Evolutionary conservation across 306 rosid species (phyloP), one percentile per base, ranked within the genome.

Genomic region (Corylus avellana): DNA sequence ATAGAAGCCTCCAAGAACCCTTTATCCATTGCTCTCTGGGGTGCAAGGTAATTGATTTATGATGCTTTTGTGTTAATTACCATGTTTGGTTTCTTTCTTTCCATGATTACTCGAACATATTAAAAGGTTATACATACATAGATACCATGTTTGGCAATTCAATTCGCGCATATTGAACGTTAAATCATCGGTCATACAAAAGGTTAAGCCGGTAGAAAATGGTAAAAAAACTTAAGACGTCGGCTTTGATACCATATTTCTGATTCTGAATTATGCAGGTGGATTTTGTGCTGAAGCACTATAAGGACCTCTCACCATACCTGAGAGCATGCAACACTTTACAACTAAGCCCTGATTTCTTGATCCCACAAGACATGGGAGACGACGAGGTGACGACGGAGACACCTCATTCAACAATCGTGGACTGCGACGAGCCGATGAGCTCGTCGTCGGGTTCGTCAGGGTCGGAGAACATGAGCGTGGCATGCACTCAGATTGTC

Each of bases 1-100:
- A 93, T 84, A 87, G 99, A 89, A 84, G 90, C 69, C 99, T 96
- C 70, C 99, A 96, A 87, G 99, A 93, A 75, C 98, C 99, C 74
- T 96, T 86, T 70, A 85, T 89, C 68, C 99, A 96, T 87, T 96
- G 99, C 80, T 96, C 99, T 47, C 94, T 96, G 2, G 92, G 90
- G 22, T 96, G 99, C 90, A 96, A 96, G 99, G 99, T 96, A 84
- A 70, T n/a, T 3, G 25, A n/a, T 29, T 51, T 37, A 20, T 16
- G 44, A 64, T 39, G 51, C 12, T 42, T 18, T 1, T 17, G 14
- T 63, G 14, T 63, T 27, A 18, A 1, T 16, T 6, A 29, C 20
- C 42, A 50, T 59, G 27, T 9, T 1, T 55, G 5, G 58, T 78
- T 20, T n/a, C 7, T 20, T 48, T 44, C 5, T 68, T 68, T 39